Conservation (phyloP, 2,329 filamentous ascomycete species). For the Ceratocystis diversiconidia region DNA sequence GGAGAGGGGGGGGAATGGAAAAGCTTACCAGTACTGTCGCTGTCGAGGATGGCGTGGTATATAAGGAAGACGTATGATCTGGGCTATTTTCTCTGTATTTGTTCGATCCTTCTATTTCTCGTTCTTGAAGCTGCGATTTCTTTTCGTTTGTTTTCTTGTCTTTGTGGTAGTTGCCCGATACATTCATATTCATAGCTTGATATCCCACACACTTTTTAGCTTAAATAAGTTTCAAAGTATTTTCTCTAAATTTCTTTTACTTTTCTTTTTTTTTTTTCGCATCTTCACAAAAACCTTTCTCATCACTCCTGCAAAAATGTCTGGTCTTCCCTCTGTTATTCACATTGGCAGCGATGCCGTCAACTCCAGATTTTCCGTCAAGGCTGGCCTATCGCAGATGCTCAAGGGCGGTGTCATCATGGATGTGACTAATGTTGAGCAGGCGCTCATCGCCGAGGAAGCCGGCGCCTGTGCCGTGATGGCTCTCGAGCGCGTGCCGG, state of each 20-base stretch:
- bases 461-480: conserved; percentile 93
- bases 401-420: conserved; percentile 98
- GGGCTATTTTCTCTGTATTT: not conserved
- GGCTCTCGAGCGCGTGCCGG: conserved; percentile 93
- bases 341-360: conserved; percentile 18
- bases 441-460: conserved; percentile 94
- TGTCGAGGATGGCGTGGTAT: not conserved
- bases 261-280: not conserved
- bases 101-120: not conserved
- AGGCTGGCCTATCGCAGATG: conserved; percentile 93
- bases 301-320: conserved; percentile 2
- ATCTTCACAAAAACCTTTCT: not conserved
- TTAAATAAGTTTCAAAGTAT: not conserved
- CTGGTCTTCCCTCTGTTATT: conserved; percentile 13
- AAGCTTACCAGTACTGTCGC: not conserved
- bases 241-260: not conserved
- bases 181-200: not conserved
- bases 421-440: conserved; percentile 89
- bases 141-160: not conserved
- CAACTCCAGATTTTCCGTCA: conserved; percentile 60
- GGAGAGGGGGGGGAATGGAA: not conserved
- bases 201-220: not conserved
- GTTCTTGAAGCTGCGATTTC: no score
- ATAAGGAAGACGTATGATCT: not conserved
- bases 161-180: not conserved